Base-by-base conservation (phyloP, 1,139 yeast genomes). In the Diutina mesorugosa region DNA sequence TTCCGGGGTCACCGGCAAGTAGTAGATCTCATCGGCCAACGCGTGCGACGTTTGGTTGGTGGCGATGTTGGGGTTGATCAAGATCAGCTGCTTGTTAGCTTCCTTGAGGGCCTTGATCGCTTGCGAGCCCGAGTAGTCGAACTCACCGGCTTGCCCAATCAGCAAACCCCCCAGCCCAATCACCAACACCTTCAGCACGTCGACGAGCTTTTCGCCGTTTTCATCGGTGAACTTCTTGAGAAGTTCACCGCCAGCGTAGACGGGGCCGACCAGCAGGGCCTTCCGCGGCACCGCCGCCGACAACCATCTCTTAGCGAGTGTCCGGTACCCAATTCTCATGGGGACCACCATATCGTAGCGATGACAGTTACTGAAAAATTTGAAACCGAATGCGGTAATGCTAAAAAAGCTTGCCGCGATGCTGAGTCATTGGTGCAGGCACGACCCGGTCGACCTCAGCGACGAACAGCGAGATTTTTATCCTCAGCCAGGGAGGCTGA, bases 91-190 rank as follows among this genome's bases (percentile, higher is more conserved):
- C 67, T 89, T 91, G 67, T 87, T 81, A 57, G 95, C 96, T 73
- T 93, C 98, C 69, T 83, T 88, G 65, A 93, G 77, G 9, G 99
- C 99, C 72, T 91, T 91, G 69, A 91, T 91, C 56, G 98, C 98
- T 73, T 91, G 98, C 26, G 97, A 90, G 59, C 98, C 98, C 48
- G 97, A 89, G 73, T 93, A 93, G 71, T 93, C 99, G 65, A 93
- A 93, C 72, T 93, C 99, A 65, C 99, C 99, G 54, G 99, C 99
- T 73, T 93, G 99, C 58, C 99, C 99, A 68, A 93, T 93, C 57
- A 97, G 88, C 60, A 93, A 79, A 54, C 99, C 99, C 67, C 99
- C 99, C 4, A 98, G 91, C 28, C 99, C 99, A 67, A 93, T 87
- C 58, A 93, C 90, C 61, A 93, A 80, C 26, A 93, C 98, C 65